Evolutionary conservation across 2,329 filamentous ascomycete genomes (phyloP).

Genomic region (Talaromyces islandicus): DNA sequence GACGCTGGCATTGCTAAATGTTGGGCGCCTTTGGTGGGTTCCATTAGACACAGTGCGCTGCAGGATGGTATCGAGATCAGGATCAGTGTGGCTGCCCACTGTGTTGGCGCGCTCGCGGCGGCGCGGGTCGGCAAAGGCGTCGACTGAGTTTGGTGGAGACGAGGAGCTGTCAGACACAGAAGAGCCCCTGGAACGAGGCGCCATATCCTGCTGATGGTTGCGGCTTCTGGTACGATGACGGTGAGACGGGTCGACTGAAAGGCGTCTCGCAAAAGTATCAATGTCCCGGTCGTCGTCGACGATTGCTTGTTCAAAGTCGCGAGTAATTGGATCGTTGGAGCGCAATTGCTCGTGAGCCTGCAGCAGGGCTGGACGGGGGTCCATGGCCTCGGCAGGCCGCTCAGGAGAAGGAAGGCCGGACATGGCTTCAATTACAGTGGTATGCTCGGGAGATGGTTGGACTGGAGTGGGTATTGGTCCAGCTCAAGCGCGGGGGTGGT

Average conservation of each 20-base stretch:
- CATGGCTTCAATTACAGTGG: slow-evolving; percentile 25
- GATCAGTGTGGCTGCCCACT: slow-evolving; percentile 53
- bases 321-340: slow-evolving; percentile 47
- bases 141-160: slow-evolving; percentile 94
- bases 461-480: slow-evolving; percentile 70
- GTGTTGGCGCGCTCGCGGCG: slow-evolving; percentile 72
- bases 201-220: slow-evolving; percentile 30
- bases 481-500: slow-evolving; percentile 62
- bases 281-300: slow-evolving; percentile 62
- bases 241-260: slow-evolving; percentile 38
- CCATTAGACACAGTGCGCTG: slow-evolving; percentile 66
- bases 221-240: slow-evolving; percentile 29
- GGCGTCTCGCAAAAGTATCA: slow-evolving; percentile 29
- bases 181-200: slow-evolving; percentile 40
- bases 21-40: slow-evolving; percentile 57
- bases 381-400: slow-evolving; percentile 39
- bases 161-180: slow-evolving; percentile 59
- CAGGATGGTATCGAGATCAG: slow-evolving; percentile 53
- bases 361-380: slow-evolving; percentile 43
- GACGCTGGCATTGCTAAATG: slow-evolving; percentile 53
- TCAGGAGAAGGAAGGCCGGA: slow-evolving; percentile 35
- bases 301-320: slow-evolving; percentile 84
- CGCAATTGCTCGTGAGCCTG: slow-evolving; percentile 42
- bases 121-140: slow-evolving; percentile 88
- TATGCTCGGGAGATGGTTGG: slow-evolving; percentile 27